These are phyloP conservation scores for Begonia masoniana DNA, from an alignment of 306 rosid species.

Conservation along the genomic window DNA sequence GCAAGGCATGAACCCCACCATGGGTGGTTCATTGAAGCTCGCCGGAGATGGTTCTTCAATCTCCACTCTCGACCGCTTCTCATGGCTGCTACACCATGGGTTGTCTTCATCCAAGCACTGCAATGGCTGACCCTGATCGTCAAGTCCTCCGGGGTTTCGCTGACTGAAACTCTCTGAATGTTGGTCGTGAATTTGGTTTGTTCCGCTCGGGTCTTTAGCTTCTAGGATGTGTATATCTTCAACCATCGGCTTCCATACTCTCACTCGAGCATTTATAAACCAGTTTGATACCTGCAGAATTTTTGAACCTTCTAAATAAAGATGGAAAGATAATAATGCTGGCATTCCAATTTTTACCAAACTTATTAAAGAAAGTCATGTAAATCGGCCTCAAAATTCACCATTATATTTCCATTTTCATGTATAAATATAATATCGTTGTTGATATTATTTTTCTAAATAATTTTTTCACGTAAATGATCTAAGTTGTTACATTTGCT, in stretches of 20 bases:
- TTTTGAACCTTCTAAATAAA: no score
- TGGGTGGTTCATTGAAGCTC: slow-evolving; percentile 8
- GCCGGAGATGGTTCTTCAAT: no score
- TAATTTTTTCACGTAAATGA: no score
- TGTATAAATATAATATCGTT: no score
- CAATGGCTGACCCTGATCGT: slow-evolving; percentile 7
- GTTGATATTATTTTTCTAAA: no score
- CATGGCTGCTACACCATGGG: slow-evolving; percentile 10
- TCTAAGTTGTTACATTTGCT: no score
- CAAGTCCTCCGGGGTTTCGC: slow-evolving; percentile 9
- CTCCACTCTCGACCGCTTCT: slow-evolving; percentile 28
- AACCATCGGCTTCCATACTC: slow-evolving; percentile 98
- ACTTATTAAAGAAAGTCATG: no score
- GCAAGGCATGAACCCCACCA: slow-evolving; percentile 61
- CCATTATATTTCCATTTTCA: no score
- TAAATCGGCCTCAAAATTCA: no score
- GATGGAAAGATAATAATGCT: no score
- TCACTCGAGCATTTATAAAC: slow-evolving; percentile 87
- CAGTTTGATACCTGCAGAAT: slow-evolving; percentile 72
- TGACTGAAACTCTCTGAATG: slow-evolving; percentile 23
- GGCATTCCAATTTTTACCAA: no score
- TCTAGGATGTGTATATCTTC: slow-evolving; percentile 93
- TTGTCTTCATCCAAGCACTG: slow-evolving; percentile 7
- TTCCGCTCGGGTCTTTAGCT: slow-evolving; percentile 32
- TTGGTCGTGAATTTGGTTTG: slow-evolving; percentile 11